Evolutionary conservation across 306 rosid genomes (phyloP).

Genomic region (Sphenostylis stenocarpa): DNA sequence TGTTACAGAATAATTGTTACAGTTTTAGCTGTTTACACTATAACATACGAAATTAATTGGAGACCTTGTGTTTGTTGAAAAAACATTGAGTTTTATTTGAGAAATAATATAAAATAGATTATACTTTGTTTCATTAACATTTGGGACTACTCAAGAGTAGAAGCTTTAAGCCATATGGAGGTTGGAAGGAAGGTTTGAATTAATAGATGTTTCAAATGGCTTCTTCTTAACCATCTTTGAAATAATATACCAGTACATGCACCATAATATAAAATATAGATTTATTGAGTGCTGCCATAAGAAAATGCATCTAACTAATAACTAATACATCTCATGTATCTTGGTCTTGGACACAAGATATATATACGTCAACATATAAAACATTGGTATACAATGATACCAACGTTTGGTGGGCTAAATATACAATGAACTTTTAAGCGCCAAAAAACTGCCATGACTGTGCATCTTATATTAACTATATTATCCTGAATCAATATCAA

Average conservation of each 20-base stretch:
- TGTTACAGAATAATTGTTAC: no score
- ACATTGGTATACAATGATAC: background rate
- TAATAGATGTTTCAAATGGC: no score
- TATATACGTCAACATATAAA: background rate
- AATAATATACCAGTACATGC: background rate
- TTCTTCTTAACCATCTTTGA: no score
- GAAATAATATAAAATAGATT: no score
- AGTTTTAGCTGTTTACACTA: no score
- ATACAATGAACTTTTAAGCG: background rate
- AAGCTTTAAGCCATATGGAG: no score
- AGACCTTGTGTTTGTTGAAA: no score
- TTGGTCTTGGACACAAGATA: conserved; percentile 8
- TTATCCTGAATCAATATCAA: conserved; percentile 20
- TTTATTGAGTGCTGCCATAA: background rate
- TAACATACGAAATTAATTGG: no score
- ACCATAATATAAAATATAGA: background rate
- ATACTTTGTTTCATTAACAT: no score
- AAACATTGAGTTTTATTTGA: no score
- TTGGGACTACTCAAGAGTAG: no score
- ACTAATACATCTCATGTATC: background rate
- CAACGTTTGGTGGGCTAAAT: background rate
- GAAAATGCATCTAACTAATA: conserved; percentile 12
- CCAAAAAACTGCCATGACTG: background rate
- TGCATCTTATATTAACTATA: conserved; percentile 3
- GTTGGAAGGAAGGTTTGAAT: no score